Evolutionary conservation across 768 basidiomycete species (phyloP), one percentile per base, ranked within the genome.

Genomic region (Filobasidium floriforme): DNA sequence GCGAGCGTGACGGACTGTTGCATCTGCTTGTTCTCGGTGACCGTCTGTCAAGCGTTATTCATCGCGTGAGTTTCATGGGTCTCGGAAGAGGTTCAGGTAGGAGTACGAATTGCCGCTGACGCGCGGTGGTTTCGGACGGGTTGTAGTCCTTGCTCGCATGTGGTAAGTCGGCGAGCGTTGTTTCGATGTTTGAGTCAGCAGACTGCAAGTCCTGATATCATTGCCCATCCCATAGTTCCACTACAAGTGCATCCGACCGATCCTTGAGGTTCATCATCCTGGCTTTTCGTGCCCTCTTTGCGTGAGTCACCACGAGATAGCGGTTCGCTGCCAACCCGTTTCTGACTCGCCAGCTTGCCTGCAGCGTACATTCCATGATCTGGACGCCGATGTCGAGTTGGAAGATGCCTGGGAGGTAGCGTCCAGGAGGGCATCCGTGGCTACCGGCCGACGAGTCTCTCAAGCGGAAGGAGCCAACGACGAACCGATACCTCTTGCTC

Each of bases 211-310:
- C 10, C 22, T 18, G 46, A 61, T 29, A n/a, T 32, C 7, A 62
- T 24, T 29, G 22, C 19, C 4, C 18, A 7, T 59, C 14, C 7
- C 15, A n/a, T 37, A 71, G 66, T 80, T 78, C 69, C 79, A 78
- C 67, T 79, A 90, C 85, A 98, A 97, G 79, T 97, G 94, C 77
- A 92, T 99, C 67, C 85, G 92, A 0, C 94, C 93, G 1, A 83
- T 98, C 12, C 83, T 97, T 51, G 85, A 89, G 70, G 80, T 84
- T n/a, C 91, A 97, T 79, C 86, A 92, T 72, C 90, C 93, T 0
- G 89, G 89, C 7, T 99, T 98, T 81, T 89, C 86, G 15, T 99
- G 94, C 73, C 94, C 94, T 0, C 84, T 99, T 7, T 99, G 94
- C 78, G 77, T 78, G 62, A 71, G 75, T 76, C 24, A 28, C 14